Base-by-base conservation (phyloP, 331 rosid species). In the Malus hybrid region DNA sequence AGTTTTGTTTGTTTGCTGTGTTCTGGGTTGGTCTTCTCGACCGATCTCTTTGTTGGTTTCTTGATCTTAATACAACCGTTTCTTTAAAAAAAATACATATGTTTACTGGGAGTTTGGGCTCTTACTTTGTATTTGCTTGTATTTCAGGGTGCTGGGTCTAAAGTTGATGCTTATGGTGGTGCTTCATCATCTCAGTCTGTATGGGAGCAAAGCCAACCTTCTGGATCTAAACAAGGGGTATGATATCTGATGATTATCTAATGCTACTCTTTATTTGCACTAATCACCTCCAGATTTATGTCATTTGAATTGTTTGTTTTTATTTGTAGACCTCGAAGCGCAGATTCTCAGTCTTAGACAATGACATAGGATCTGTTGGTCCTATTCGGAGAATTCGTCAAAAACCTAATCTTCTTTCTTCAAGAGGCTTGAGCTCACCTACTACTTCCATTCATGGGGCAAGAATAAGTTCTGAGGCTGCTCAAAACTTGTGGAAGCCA, bases 291-390 rank as follows among this genome's bases (percentile, higher is more conserved):
- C 24, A 63, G 33, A 67, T 68, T 44, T 22, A 28, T 50, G 54
- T 78, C 73, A 44, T 75, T 65, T 31, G 32, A 56, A 50, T 33
- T 82, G 33, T 50, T 76, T 76, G 48, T 66, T 65, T 44, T 29
- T 50, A n/a, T 68, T 52, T 86, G 79, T 80, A 94, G 99, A 80
- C 83, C 64, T 52, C 83, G 60, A 94, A 94, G 80, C 89, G 87
- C 69, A 84, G 92, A 72, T 86, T 83, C 79, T 90, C 90, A 27
- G 87, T 84, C 12, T 75, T 89, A 78, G 96, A 92, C 59, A 86
- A 86, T 86, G 96, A 92, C 81, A 81, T 89, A 61, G 97, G 96
- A 75, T 85, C 97, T 76, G 84, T 79, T 74, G 93, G 99, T 84
- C 90, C 96, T 60, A 84, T 89, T 50, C 96, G 97, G 57, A 87